These are phyloP conservation scores for Anaeromyces robustus DNA, from an alignment of 192 early-diverging fungal genomes.

Conservation along the genomic window DNA sequence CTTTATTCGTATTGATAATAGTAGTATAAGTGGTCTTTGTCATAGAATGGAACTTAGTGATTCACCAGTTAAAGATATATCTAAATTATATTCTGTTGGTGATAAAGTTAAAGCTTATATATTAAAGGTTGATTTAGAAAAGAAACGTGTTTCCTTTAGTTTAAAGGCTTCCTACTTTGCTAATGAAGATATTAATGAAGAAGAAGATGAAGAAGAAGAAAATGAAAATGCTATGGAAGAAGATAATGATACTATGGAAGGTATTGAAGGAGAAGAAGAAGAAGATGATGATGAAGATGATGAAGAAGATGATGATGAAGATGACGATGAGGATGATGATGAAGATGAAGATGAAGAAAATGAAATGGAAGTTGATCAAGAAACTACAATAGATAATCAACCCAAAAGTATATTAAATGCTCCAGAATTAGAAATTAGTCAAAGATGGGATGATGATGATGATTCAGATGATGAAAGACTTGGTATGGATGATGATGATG, in stretches of 20 bases:
- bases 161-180: slow-evolving; percentile 78
- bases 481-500: slow-evolving; percentile 5
- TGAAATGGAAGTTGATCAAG: background rate
- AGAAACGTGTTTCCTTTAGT: slow-evolving; percentile 54
- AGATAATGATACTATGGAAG: slow-evolving; percentile 9
- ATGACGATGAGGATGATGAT: slow-evolving; percentile 14
- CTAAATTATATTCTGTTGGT: slow-evolving; percentile 62
- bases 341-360: slow-evolving; percentile 10
- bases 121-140: slow-evolving; percentile 52
- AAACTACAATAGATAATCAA: background rate
- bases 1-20: slow-evolving; percentile 65
- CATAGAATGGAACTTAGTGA: slow-evolving; percentile 70
- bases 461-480: slow-evolving; percentile 1
- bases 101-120: slow-evolving; percentile 71
- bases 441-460: background rate
- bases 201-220: slow-evolving; percentile 12
- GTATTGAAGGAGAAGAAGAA: slow-evolving; percentile 10
- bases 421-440: background rate
- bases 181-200: slow-evolving; percentile 1
- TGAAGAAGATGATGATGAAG: slow-evolving; percentile 19
- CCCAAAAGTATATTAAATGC: background rate
- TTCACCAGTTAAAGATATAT: slow-evolving; percentile 48
- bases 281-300: slow-evolving; percentile 7
- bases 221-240: slow-evolving; percentile 19
- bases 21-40: slow-evolving; percentile 63